Percentiles rank a stretch among this genome's conserved stretches.
Conservation (phyloP, 305 asterid species). For the Rubia tinctorum region DNA sequence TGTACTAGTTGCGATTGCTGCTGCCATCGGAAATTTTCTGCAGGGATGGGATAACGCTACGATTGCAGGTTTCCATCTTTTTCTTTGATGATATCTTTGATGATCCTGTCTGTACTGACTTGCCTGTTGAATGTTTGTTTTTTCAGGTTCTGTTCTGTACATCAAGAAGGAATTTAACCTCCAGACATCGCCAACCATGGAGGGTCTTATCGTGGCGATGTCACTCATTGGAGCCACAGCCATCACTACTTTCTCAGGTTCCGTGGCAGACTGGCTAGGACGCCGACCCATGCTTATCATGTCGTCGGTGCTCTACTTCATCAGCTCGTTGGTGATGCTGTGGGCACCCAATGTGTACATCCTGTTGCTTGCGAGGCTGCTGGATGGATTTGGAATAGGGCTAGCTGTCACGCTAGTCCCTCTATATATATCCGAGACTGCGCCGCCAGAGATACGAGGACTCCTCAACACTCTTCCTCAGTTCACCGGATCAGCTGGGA, state of each 20-base stretch:
- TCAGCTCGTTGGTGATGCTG: constrained; percentile 77
- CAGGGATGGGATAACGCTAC: constrained; percentile 31
- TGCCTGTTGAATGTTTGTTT: neutral
- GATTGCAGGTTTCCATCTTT: constrained; percentile 20
- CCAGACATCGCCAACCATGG: constrained; percentile 71
- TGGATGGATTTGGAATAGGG: constrained; percentile 95
- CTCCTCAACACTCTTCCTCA: constrained; percentile 79
- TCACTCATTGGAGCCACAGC: constrained; percentile 89
- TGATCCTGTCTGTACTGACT: constrained; percentile 4
- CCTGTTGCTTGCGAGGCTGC: constrained; percentile 75
- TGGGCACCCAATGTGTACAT: constrained; percentile 88
- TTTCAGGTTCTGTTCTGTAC: constrained; percentile 85
- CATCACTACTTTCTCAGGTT: constrained; percentile 79
- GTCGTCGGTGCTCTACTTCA: constrained; percentile 67
- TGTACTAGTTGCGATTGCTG: constrained; percentile 23
- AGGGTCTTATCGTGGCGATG: constrained; percentile 88
- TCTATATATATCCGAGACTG: constrained; percentile 90
- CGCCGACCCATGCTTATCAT: constrained; percentile 90
- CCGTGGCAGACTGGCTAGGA: constrained; percentile 75
- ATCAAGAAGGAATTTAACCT: constrained; percentile 77
- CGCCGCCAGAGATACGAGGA: constrained; percentile 93
- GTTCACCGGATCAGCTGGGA: constrained; percentile 80
- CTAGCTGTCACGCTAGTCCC: constrained; percentile 93
- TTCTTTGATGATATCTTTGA: neutral
- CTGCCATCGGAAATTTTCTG: constrained; percentile 23